phyloP scores from a whole-genome alignment of 768 basidiomycete genomes.

The Boletus rubescentipes region DNA sequence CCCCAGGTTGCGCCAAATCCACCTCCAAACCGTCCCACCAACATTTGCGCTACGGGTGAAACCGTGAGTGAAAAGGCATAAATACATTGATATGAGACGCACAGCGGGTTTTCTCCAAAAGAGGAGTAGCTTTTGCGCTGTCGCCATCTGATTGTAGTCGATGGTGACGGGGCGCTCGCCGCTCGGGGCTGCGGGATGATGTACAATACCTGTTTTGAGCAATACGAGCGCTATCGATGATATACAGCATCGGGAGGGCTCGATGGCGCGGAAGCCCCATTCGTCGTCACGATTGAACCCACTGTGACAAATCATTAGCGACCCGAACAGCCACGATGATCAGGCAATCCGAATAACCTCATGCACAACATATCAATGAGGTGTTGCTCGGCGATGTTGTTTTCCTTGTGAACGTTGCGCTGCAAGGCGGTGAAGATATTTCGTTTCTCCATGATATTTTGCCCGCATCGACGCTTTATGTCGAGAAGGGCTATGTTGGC shows the following conservation, averaged over 20 bases:
- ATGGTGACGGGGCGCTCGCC: slow-evolving; percentile 75
- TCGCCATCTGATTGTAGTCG: slow-evolving; percentile 92
- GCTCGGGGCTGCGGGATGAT: slow-evolving; percentile 51
- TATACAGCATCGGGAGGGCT: slow-evolving; percentile 95
- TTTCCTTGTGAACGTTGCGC: slow-evolving; percentile 98
- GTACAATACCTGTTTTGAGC: slow-evolving; percentile 93
- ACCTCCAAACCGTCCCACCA: slow-evolving; percentile 99
- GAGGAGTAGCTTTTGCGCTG: slow-evolving; percentile 92
- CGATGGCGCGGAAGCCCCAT: slow-evolving; percentile 96
- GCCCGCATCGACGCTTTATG: slow-evolving; percentile 84
- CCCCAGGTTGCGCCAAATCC: slow-evolving; percentile 63
- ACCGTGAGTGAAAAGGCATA: not conserved
- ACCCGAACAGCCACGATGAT: slow-evolving; percentile 3
- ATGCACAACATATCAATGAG: slow-evolving; percentile 99
- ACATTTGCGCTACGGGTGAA: slow-evolving; percentile 81
- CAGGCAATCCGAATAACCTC: slow-evolving; percentile 59
- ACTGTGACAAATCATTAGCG: slow-evolving; percentile 34
- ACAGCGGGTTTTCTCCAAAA: slow-evolving; percentile 99
- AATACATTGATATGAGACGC: slow-evolving; percentile 34
- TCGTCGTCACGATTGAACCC: slow-evolving; percentile 97
- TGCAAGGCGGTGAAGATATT: slow-evolving; percentile 98
- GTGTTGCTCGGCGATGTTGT: slow-evolving; percentile 98
- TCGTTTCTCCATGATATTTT: slow-evolving; percentile 81
- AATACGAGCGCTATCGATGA: slow-evolving; percentile 97
- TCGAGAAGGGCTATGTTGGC: slow-evolving; percentile 77